Base-by-base conservation (phyloP, 495 filamentous ascomycete genomes). In the Penicillium antarcticum region DNA sequence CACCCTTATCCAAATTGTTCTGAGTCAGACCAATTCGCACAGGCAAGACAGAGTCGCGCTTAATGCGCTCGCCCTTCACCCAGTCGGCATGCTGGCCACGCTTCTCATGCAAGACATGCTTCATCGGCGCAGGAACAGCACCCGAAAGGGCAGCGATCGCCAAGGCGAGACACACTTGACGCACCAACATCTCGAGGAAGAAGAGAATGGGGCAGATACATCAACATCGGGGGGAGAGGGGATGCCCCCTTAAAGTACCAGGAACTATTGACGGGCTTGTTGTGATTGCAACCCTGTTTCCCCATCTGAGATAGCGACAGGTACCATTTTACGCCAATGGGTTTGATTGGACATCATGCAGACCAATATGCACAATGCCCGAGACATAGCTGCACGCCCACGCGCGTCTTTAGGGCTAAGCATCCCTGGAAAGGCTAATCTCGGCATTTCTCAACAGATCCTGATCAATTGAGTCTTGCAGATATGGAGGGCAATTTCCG, bases 31-130 rank as follows among this genome's bases (percentile, higher is more conserved):
- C 65, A 52, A 68, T 68, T 8, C 65, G 65, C 18, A 68, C 55
- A 8, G 65, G 65, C 23, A 68, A 34, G 10, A 64, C 50, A 5
- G 61, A 56, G 59, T 60, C 44, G 2, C 55, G 43, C 24, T 68
- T 61, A 31, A 70, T 56, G 11, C 67, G 62, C 29, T 51, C 48
- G n/a, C 60, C 54, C 49, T 67, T 66, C 17, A 67, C 60, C 69
- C 65, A 73, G 40, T 71, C 68, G 6, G 60, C 38, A 4, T 52
- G 54, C 16, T 37, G 24, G 10, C 55, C 39, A 17, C 71, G 63
- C 53, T 72, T 68, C 48, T 74, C 71, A 45, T 74, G 71, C 33
- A 74, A 48, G 18, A 70, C 68, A 69, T 74, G 69, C 40, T 66
- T 72, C 34, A 58, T 38, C 0, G 71, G 51, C 26, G 65, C 52